Evolutionary conservation across 345 rosid genomes (phyloP).

Genomic region (rapeseed (Brassica napus)): DNA sequence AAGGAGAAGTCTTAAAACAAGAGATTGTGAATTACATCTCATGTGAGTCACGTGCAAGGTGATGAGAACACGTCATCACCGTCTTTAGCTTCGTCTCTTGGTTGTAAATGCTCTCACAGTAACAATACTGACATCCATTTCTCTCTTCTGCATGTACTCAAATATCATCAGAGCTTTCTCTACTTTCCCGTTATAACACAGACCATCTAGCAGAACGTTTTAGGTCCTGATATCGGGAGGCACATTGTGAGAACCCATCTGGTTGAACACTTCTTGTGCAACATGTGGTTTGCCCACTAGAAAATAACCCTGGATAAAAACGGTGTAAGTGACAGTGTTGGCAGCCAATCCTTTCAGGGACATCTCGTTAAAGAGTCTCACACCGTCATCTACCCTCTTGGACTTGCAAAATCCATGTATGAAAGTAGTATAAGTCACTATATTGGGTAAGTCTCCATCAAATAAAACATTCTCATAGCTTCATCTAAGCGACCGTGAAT

Average conservation of each 20-base stretch:
- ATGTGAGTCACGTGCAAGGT: no score
- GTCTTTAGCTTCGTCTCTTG: no score
- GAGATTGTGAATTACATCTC: no score
- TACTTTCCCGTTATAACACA: slow-evolving; percentile 19
- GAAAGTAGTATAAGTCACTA: slow-evolving; percentile 40
- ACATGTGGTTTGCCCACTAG: slow-evolving; percentile 16
- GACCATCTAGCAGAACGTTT: slow-evolving; percentile 32
- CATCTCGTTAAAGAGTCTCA: slow-evolving; percentile 23
- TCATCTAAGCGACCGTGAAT: slow-evolving; percentile 29
- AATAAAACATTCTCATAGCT: slow-evolving; percentile 34
- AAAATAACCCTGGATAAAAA: slow-evolving; percentile 34
- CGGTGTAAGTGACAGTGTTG: slow-evolving; percentile 31
- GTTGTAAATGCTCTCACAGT: no score
- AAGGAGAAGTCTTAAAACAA: no score
- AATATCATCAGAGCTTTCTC: slow-evolving; percentile 27
- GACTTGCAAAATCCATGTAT: slow-evolving; percentile 39
- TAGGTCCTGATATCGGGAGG: slow-evolving; percentile 31
- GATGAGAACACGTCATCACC: no score
- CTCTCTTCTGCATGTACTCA: slow-evolving; percentile 18
- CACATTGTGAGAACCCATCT: slow-evolving; percentile 9
- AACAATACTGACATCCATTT: slow-evolving; percentile 29
- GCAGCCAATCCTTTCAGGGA: slow-evolving; percentile 15
- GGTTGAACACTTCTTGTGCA: slow-evolving; percentile 29
- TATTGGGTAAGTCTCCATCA: slow-evolving; percentile 24
- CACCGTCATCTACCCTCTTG: slow-evolving; percentile 24